Evolutionary conservation across 495 filamentous ascomycete genomes (phyloP).

Genomic region (Darksidea phi): DNA sequence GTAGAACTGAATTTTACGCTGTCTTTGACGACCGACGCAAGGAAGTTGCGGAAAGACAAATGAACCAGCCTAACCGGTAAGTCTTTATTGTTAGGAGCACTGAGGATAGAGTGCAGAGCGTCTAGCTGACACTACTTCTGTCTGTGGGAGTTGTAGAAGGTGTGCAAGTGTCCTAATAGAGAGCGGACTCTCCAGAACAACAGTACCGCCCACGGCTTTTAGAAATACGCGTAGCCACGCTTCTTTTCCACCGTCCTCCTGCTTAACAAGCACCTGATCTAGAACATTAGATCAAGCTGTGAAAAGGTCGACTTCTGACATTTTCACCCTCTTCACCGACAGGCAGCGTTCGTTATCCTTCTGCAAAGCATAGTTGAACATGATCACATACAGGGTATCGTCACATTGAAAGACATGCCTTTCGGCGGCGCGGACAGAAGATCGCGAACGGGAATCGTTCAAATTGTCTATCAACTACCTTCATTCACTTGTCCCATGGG

Average conservation of each 20-base stretch:
- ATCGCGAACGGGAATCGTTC: no score
- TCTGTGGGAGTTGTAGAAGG: slow-evolving; percentile 27
- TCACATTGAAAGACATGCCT: no score
- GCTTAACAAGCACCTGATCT: slow-evolving; percentile 22
- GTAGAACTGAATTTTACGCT: slow-evolving; percentile 40
- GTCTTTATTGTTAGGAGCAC: slow-evolving; percentile 39
- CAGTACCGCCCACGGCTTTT: slow-evolving; percentile 41
- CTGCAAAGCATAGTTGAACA: no score
- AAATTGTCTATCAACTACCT: no score
- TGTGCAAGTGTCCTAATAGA: slow-evolving; percentile 36
- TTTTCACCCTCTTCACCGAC: no score
- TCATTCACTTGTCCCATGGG: no score
- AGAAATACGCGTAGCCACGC: slow-evolving; percentile 32
- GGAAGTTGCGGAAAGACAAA: slow-evolving; percentile 54
- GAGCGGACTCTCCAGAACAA: slow-evolving; percentile 39
- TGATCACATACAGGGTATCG: no score
- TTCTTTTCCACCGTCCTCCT: slow-evolving; percentile 21
- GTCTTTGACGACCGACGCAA: slow-evolving; percentile 43
- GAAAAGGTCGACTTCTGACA: slow-evolving; percentile 21
- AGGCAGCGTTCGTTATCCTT: no score
- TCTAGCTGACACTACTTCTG: slow-evolving; percentile 31
- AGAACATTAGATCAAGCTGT: slow-evolving; percentile 32
- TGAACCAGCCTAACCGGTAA: slow-evolving; percentile 48
- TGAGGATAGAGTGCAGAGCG: slow-evolving; percentile 43
- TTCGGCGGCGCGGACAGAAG: no score